Conservation (phyloP, 306 rosid genomes). For the Purshia tridentata region DNA sequence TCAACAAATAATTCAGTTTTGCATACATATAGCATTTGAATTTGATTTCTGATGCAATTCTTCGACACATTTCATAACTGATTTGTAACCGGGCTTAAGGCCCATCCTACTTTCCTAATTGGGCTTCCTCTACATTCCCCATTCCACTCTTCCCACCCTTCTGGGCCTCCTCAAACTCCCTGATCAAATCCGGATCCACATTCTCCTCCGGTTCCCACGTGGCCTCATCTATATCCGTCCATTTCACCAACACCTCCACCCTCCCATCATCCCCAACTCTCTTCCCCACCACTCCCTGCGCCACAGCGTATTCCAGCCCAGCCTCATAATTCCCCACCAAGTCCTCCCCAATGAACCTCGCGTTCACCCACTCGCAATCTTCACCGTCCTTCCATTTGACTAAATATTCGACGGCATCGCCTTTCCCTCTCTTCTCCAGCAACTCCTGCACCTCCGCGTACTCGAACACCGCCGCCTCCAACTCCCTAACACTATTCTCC, state of each 20-base stretch:
- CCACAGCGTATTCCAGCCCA: constrained; percentile 85
- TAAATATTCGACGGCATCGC: constrained; percentile 61
- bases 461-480: constrained; percentile 70
- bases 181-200: constrained; percentile 64
- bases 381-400: constrained; percentile 81
- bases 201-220: constrained; percentile 90
- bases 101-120: background rate
- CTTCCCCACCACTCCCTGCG: constrained; percentile 63
- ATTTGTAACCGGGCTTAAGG: too few species aligned
- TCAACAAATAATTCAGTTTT: too few species aligned
- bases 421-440: constrained; percentile 75
- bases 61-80: too few species aligned
- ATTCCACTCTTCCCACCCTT: constrained; percentile 27
- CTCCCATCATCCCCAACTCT: constrained; percentile 70
- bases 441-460: constrained; percentile 75
- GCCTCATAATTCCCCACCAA: constrained; percentile 72
- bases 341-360: constrained; percentile 61
- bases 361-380: constrained; percentile 80
- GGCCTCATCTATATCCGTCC: constrained; percentile 79
- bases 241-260: constrained; percentile 64
- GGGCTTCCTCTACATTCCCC: background rate
- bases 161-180: constrained; percentile 35
- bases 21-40: too few species aligned
- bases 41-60: too few species aligned
- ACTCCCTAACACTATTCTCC: constrained; percentile 44